Evolutionary conservation across 257 asterid species (phyloP), one percentile per base, ranked within the genome.

Genomic region (Gentiana straminea): DNA sequence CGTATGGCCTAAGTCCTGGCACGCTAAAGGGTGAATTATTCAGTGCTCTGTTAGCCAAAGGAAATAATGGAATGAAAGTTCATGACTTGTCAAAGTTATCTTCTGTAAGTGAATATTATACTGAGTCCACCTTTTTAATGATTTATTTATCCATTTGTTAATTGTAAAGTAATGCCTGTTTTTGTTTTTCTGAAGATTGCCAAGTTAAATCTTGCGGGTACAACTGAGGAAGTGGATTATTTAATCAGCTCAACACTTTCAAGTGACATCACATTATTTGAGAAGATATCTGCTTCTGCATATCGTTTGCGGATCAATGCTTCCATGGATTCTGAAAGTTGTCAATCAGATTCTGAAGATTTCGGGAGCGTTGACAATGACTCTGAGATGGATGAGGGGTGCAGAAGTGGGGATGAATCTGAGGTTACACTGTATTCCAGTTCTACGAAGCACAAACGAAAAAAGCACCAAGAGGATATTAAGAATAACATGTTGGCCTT

Each of bases 11-110:
- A 71, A 67, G 74, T 65, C 78, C 86, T 63, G 94, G 91, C 64
- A 85, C 99, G 53, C 61, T 92, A 77, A 92, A 86, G 81, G 94
- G 89, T 33, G 94, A 88, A 72, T 73, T 92, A 55, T 92, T 92
- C 63, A 72, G 75, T 73, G 76, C 75, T 64, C 82, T 92, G 77
- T 67, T 74, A 71, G 73, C 59, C 57, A 78, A 70, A 68, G 99
- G 97, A 71, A 81, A 70, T 67, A 69, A 60, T 46, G 99, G 97
- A 55, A 74, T 86, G 91, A 72, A 77, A 71, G 84, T 88, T 60
- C 75, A 90, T 11, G 97, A 92, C 61, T 63, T 92, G 80, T 85
- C 93, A 64, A 78, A 75, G 61, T 70, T 78, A 62, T 62, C 92
- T 64, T 73, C 87, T 50, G 99, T 92, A 80, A 81, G 96, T 84